Percentiles rank a stretch among this genome's conserved stretches.
Evolutionary conservation across 2,329 filamentous ascomycete genomes (phyloP).

Genomic region (Colletotrichum costaricense): DNA sequence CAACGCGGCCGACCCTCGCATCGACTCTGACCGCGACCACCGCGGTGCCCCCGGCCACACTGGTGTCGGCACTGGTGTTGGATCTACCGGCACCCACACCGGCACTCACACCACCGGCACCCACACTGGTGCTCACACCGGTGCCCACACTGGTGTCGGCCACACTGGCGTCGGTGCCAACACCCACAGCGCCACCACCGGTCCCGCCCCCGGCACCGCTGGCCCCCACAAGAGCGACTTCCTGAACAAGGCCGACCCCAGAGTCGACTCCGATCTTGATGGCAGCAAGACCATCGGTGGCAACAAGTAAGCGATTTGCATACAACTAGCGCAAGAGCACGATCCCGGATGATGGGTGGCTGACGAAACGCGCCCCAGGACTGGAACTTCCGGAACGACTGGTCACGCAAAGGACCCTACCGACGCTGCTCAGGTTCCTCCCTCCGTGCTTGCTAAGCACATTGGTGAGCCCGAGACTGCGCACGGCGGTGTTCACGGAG

Average conservation of each 20-base stretch:
- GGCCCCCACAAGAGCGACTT: slow-evolving; percentile 57
- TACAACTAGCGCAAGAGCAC: slow-evolving; percentile 1
- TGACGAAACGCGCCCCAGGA: slow-evolving; percentile 32
- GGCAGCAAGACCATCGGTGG: slow-evolving; percentile 65
- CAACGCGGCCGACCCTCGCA: slow-evolving; percentile 66
- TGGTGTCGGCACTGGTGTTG: too few relatives aligned
- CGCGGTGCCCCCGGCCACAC: slow-evolving; percentile 40
- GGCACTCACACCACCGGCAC: too few relatives aligned
- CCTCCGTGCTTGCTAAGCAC: slow-evolving; percentile 61
- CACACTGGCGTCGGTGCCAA: background rate
- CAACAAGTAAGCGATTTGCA: slow-evolving; percentile 55
- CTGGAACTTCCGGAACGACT: slow-evolving; percentile 15
- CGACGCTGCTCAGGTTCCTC: slow-evolving; percentile 68
- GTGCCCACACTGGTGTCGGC: slow-evolving; percentile 10
- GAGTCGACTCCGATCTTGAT: slow-evolving; percentile 67
- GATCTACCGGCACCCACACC: too few relatives aligned
- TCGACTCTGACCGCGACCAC: slow-evolving; percentile 61
- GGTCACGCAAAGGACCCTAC: slow-evolving; percentile 56
- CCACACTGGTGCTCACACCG: too few relatives aligned
- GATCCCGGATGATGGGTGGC: background rate
- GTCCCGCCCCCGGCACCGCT: slow-evolving; percentile 29
- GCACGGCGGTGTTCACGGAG: slow-evolving; percentile 53
- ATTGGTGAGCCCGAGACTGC: slow-evolving; percentile 58
- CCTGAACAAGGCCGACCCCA: slow-evolving; percentile 66
- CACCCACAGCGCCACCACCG: slow-evolving; percentile 33